Base-by-base conservation (phyloP, 2,329 filamentous ascomycete genomes). In the Diaporthe australafricana region DNA sequence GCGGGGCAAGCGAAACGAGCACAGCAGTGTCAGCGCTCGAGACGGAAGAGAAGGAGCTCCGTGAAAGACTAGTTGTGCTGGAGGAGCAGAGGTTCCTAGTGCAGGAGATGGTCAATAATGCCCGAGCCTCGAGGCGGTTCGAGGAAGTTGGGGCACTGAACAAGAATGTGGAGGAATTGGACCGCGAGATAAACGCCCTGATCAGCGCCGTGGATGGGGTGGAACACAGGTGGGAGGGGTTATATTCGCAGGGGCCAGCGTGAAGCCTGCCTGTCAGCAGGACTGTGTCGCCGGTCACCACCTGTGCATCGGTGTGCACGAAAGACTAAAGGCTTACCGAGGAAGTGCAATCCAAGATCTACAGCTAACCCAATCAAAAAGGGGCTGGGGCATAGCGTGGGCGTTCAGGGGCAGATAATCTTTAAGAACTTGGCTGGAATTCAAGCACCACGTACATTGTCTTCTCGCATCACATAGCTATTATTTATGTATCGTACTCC, bases 31-130 rank as follows among this genome's bases (percentile, higher is more conserved):
- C 87, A 12, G 84, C 86, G 42, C 82, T 97, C 5, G 95, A 97
- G 81, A 89, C 88, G 0, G 94, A 98, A 79, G 95, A 98, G 80
- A 96, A 94, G 79, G 90, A 94, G 25, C 84, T 97, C 1, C 89
- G 93, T 20, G 95, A 98, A 77, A 87, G 91, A 5, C 84, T 98
- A 16, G 93, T 96, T 38, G 92, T 98, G 8, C 86, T 98, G 1
- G 94, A 98, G 80, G 95, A 98, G 82, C 95, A 98, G 80, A 92
- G 91, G 75, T 97, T 97, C 81, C 90, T 98, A 82, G 94, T 98
- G 0, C 90, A 91, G 47, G 91, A 94, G 76, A 97, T 97, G 94
- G 90, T 97, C 55, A 89, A 89, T 9, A 90, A 92, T 73, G 94
- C 95, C 0, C 92, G 92, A 60, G 92, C 91, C 52, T 89, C 93